Evolutionary conservation across 352 stramenopile genomes (phyloP).

Genomic region (Globisporangium solare): DNA sequence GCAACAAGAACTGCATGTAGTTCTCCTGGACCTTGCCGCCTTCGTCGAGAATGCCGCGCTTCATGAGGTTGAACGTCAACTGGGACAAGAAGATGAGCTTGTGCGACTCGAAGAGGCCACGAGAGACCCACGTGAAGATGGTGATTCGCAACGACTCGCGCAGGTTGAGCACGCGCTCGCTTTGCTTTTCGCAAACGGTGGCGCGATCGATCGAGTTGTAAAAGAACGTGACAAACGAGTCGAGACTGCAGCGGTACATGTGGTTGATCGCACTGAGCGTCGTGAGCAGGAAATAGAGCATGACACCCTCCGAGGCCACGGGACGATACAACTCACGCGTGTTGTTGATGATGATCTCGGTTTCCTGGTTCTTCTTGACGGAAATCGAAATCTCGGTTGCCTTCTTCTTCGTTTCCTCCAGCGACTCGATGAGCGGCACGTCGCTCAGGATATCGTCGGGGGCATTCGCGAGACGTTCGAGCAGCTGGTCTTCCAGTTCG

Average conservation of each 20-base stretch:
- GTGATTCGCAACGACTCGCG: slow-evolving; percentile 93
- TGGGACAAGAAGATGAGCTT: slow-evolving; percentile 97
- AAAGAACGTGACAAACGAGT: slow-evolving; percentile 97
- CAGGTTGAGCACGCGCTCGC: slow-evolving; percentile 90
- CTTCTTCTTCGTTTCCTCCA: slow-evolving; percentile 96
- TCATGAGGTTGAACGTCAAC: slow-evolving; percentile 98
- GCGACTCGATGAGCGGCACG: slow-evolving; percentile 93
- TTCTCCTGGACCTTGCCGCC: slow-evolving; percentile 92
- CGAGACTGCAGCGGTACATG: slow-evolving; percentile 98
- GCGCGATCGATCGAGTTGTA: slow-evolving; percentile 94
- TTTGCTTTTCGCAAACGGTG: slow-evolving; percentile 77
- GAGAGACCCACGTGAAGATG: slow-evolving; percentile 95
- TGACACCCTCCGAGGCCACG: slow-evolving; percentile 93
- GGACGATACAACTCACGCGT: slow-evolving; percentile 92
- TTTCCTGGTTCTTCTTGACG: slow-evolving; percentile 93
- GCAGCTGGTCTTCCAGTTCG: slow-evolving; percentile 94
- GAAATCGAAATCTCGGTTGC: slow-evolving; percentile 94
- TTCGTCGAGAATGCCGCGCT: slow-evolving; percentile 91
- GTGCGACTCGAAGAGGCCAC: slow-evolving; percentile 94
- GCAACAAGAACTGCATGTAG: slow-evolving; percentile 96
- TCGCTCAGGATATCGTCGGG: slow-evolving; percentile 96
- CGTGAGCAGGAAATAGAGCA: slow-evolving; percentile 97
- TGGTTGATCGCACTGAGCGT: slow-evolving; percentile 95
- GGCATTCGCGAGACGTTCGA: slow-evolving; percentile 94
- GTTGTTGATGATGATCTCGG: slow-evolving; percentile 93